Evolutionary conservation across 495 filamentous ascomycete genomes (phyloP).

Genomic region (Pyrenula aspistea): DNA sequence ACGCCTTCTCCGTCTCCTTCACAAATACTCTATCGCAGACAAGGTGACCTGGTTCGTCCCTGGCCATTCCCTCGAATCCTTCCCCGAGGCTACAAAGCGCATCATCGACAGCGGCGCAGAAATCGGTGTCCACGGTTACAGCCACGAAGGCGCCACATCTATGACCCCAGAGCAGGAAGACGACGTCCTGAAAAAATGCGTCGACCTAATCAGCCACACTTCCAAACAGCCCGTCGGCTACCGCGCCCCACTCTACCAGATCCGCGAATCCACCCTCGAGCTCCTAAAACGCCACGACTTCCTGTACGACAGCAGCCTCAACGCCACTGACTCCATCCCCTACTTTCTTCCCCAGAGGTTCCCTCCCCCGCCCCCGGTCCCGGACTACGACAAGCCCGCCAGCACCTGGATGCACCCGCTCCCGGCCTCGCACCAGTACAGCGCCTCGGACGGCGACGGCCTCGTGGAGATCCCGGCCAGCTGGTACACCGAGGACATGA

Average conservation of each 20-base stretch:
- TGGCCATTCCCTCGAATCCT: slow-evolving; percentile 50
- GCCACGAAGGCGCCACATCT: slow-evolving; percentile 43
- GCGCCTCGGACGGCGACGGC: slow-evolving; percentile 13
- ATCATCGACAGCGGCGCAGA: slow-evolving; percentile 46
- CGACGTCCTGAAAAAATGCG: slow-evolving; percentile 42
- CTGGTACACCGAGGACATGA: slow-evolving; percentile 49
- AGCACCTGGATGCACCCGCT: slow-evolving; percentile 46
- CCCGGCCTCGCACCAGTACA: slow-evolving; percentile 3
- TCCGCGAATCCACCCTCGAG: slow-evolving; percentile 40
- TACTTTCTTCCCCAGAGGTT: neutral
- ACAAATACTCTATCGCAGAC: slow-evolving; percentile 36
- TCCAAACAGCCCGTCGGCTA: slow-evolving; percentile 44
- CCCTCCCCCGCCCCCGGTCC: neutral
- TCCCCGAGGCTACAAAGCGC: slow-evolving; percentile 36
- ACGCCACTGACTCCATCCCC: slow-evolving; percentile 6
- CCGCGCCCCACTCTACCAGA: slow-evolving; percentile 46
- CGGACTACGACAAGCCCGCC: slow-evolving; percentile 32
- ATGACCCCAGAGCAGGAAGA: slow-evolving; percentile 44
- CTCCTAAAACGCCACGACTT: slow-evolving; percentile 44
- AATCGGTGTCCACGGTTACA: slow-evolving; percentile 50
- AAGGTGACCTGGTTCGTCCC: slow-evolving; percentile 54
- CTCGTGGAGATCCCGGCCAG: slow-evolving; percentile 42
- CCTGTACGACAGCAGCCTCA: slow-evolving; percentile 9
- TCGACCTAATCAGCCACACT: slow-evolving; percentile 26
- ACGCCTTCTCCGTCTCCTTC: slow-evolving; percentile 44